Conservation (phyloP, 75 land plant species). For the Pseudotsuga menziesii region DNA sequence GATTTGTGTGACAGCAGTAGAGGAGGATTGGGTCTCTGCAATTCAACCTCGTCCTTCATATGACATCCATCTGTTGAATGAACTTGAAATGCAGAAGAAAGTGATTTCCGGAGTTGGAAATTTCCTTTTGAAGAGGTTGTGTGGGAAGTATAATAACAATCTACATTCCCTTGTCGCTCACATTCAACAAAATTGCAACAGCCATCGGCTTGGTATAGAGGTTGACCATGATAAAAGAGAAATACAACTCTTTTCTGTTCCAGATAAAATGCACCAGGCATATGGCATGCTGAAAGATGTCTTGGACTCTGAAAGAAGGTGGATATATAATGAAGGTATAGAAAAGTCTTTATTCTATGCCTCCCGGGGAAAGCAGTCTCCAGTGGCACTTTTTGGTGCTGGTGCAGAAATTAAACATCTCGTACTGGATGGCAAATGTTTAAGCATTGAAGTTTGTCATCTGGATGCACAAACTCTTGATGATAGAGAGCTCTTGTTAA, state of each 20-base stretch:
- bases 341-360: conserved; percentile 58
- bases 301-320: conserved; percentile 39
- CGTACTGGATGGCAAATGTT: conserved; percentile 51
- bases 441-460: conserved; percentile 48
- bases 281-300: conserved; percentile 21
- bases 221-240: conserved; percentile 41
- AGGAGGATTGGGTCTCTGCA: conserved; percentile 30
- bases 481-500: conserved; percentile 54
- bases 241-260: conserved; percentile 41
- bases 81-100: conserved; percentile 28
- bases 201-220: conserved; percentile 43
- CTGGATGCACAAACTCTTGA: conserved; percentile 25
- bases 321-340: conserved; percentile 52
- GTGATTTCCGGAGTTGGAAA: conserved; percentile 38
- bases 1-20: conserved; percentile 66
- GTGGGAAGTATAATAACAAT: conserved; percentile 54
- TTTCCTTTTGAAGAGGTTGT: conserved; percentile 41
- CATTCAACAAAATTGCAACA: conserved; percentile 22
- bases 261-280: conserved; percentile 33
- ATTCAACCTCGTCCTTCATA: conserved; percentile 41
- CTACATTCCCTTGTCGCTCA: conserved; percentile 25
- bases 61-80: conserved; percentile 33
- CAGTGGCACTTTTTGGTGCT: conserved; percentile 64
- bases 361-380: conserved; percentile 23
- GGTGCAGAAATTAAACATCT: conserved; percentile 76